A percentile compares a stretch with the other conserved stretches of the same genome.
Conservation (phyloP, 176 grass and related monocot species). For the Triticum urartu region DNA sequence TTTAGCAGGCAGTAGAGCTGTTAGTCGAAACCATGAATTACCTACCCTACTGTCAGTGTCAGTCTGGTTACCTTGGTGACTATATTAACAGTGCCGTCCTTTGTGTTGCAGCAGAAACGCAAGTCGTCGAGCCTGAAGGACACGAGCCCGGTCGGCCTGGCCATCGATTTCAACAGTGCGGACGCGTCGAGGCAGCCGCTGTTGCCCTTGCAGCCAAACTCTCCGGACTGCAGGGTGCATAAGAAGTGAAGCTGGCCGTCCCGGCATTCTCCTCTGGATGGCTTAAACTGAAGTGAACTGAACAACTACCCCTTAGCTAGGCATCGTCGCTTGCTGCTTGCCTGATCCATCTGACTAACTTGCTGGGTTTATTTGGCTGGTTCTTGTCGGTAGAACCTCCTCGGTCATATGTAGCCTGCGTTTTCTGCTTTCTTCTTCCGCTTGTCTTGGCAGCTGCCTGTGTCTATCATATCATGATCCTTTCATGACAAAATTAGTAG, state of each 20-base stretch:
- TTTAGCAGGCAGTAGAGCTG: background rate
- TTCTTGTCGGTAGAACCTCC: slow-evolving; percentile 7
- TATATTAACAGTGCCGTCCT: background rate
- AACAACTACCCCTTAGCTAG: background rate
- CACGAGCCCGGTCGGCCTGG: slow-evolving; percentile 23
- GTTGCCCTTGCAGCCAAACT: slow-evolving; percentile 62
- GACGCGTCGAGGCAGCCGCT: slow-evolving; percentile 63
- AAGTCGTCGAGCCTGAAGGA: slow-evolving; percentile 68
- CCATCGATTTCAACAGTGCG: slow-evolving; percentile 50
- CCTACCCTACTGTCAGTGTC: background rate
- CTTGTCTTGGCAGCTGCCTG: background rate
- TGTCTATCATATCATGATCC: background rate
- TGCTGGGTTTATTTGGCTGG: background rate
- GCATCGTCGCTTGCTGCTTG: background rate
- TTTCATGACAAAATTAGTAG: background rate
- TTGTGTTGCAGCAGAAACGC: slow-evolving; percentile 61
- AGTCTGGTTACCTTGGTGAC: background rate
- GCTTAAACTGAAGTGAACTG: background rate
- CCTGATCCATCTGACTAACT: slow-evolving; percentile 20
- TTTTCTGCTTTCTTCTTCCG: background rate
- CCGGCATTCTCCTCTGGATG: background rate
- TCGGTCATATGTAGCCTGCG: background rate
- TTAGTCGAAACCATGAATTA: background rate
- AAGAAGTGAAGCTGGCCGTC: slow-evolving; percentile 44
- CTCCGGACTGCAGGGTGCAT: slow-evolving; percentile 62